A percentile compares a stretch with the other conserved stretches of the same genome.
phyloP scores from a whole-genome alignment of 192 early-diverging fungal genomes.

The Glomus cerebriforme region DNA sequence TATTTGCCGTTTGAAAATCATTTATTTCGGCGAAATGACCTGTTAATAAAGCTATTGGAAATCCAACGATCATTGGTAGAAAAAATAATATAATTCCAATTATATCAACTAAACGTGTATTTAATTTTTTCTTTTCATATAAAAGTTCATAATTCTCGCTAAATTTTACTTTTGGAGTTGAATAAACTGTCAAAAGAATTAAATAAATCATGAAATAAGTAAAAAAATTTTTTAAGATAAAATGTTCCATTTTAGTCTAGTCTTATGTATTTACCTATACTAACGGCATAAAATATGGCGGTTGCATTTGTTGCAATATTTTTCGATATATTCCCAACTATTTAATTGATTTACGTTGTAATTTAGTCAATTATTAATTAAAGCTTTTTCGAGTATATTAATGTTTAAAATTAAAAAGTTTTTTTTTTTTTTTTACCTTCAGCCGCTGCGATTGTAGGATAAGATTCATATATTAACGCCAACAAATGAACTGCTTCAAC shows the following conservation, averaged over 20 bases:
- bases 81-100: not conserved
- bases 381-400: not conserved
- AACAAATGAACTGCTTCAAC: not conserved
- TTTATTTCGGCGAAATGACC: not conserved
- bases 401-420: too few species aligned
- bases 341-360: not conserved
- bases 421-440: too few species aligned
- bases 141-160: not conserved
- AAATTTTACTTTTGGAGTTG: not conserved
- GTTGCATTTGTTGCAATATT: not conserved
- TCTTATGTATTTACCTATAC: not conserved
- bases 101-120: not conserved
- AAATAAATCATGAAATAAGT: not conserved
- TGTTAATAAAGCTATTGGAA: not conserved
- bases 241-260: too few species aligned
- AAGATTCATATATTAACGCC: not conserved
- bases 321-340: not conserved
- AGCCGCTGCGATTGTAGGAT: not conserved
- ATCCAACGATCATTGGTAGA: not conserved
- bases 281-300: not conserved
- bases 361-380: not conserved
- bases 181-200: not conserved
- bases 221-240: not conserved
- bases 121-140: not conserved
- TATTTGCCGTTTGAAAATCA: not conserved